Evolutionary conservation across 495 filamentous ascomycete species (phyloP), one percentile per base, ranked within the genome.

Genomic region (Trichoderma reesei): DNA sequence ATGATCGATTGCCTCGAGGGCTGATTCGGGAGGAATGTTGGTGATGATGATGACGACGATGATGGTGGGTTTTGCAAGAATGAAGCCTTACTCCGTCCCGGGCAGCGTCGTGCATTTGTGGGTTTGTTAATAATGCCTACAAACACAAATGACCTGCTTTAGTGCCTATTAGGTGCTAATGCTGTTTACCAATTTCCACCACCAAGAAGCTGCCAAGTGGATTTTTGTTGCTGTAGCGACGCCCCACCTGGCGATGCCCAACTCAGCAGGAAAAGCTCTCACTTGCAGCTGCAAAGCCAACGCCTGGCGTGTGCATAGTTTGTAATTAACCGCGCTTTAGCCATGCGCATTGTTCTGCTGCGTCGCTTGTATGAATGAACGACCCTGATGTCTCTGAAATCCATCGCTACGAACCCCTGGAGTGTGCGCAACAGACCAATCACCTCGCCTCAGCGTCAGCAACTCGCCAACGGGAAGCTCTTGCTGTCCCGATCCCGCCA

Each of bases 121-220:
- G 44, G 44, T 18, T 48, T 48, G 44, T 16, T 48, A 48, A 48
- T 48, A 48, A 48, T 56, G 34, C 38, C 6, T 26, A 26, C 1
- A 39, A 39, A 39, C 38, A 39, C 26, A 26, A 26, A 26, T 26
- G 26, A 26, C 26, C 26, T 26, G 26, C 26, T 26, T 26, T 26
- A 26, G 26, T 26, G 26, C 26, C 26, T 26, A 26, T 26, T 26
- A 56, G 51, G 51, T 56, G 51, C 51, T n/a, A 31, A 34, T 33
- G 51, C 51, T 56, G 51, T 56, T 56, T 56, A 56, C 51, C 51
- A 56, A 56, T 56, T 56, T 56, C 51, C 51, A 56, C 51, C 51
- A 56, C 26, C 16, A 56, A 56, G 51, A 56, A 33, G 8, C 26
- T 56, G 51, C 51, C 51, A 56, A 56, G 51, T 56, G 51, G 51